These are phyloP conservation scores for Plantago lanceolata DNA, from an alignment of 305 asterid genomes.

Conservation along the genomic window DNA sequence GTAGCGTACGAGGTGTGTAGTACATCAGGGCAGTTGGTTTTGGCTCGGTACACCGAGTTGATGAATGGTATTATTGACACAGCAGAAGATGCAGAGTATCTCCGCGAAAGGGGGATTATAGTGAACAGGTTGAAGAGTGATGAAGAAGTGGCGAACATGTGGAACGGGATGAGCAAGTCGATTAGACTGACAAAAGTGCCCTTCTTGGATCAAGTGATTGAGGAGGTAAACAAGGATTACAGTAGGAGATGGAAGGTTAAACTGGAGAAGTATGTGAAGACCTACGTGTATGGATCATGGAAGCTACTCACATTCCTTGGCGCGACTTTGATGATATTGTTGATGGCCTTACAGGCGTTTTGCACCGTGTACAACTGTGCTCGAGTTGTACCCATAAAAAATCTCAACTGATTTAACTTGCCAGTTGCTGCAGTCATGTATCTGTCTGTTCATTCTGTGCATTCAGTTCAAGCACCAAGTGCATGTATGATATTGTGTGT, in stretches of 20 bases:
- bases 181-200: constrained; percentile 55
- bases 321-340: constrained; percentile 35
- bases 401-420: constrained; percentile 10
- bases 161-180: constrained; percentile 69
- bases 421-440: background rate
- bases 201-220: constrained; percentile 47
- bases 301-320: constrained; percentile 43
- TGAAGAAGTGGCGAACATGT: constrained; percentile 48
- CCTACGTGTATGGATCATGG: constrained; percentile 51
- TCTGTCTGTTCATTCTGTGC: no score
- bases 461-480: no score
- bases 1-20: constrained; percentile 56
- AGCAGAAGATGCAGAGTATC: constrained; percentile 39
- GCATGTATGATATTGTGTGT: no score
- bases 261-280: constrained; percentile 34
- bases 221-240: constrained; percentile 52
- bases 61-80: constrained; percentile 70
- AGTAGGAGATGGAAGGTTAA: constrained; percentile 52
- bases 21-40: constrained; percentile 36
- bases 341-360: constrained; percentile 47
- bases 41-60: constrained; percentile 49
- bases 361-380: constrained; percentile 46
- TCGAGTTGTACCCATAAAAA: constrained; percentile 28
- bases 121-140: constrained; percentile 54
- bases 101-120: constrained; percentile 45